Evolutionary conservation across 345 rosid genomes (phyloP), one percentile per base, ranked within the genome.

Genomic region (Salix brachista): DNA sequence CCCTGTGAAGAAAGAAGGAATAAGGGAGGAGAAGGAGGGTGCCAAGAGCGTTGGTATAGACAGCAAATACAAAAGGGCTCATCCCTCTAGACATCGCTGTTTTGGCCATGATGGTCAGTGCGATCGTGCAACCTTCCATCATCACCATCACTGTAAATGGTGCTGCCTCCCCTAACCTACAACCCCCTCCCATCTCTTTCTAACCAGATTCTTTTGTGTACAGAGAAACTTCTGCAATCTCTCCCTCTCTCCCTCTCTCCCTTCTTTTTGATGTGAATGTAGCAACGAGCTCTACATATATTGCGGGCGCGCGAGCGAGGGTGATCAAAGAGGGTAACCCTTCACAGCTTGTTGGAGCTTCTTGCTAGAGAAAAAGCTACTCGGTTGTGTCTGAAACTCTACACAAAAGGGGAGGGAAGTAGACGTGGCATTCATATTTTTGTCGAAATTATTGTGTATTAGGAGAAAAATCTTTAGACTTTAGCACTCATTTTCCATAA

Each of bases 51-150:
- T 92, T 92, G 4, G 93, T 88, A 67, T 91, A 90, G 11, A 86
- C 89, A 26, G 89, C 87, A 81, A 94, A 94, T 50, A 94, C 94
- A 70, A 86, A 94, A 73, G 94, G 97, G 70, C 92, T 94, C 87
- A 89, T 74, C n/a, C 98, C 97, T 69, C 84, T 79, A 8, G 88
- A 79, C 71, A 94, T 75, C 42, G 84, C 89, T 2, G 92, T 86
- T 79, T 90, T 91, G 0, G 92, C 90, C 89, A 91, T 19, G 28
- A 91, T 90, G 2, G 97, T 93, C 21, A 93, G 75, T 74, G 80
- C 94, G 42, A 90, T 86, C 21, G 97, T 88, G 82, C 90, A 84
- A 28, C 90, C 97, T n/a, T 93, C 93, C 90, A 88, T 84, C 72
- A 83, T 72, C 80, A 90, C 86, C 98, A 91, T 91, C 82, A 82